Evolutionary conservation across 139 green algal species (phyloP), one percentile per base, ranked within the genome.

Genomic region (Choricystis sp.): DNA sequence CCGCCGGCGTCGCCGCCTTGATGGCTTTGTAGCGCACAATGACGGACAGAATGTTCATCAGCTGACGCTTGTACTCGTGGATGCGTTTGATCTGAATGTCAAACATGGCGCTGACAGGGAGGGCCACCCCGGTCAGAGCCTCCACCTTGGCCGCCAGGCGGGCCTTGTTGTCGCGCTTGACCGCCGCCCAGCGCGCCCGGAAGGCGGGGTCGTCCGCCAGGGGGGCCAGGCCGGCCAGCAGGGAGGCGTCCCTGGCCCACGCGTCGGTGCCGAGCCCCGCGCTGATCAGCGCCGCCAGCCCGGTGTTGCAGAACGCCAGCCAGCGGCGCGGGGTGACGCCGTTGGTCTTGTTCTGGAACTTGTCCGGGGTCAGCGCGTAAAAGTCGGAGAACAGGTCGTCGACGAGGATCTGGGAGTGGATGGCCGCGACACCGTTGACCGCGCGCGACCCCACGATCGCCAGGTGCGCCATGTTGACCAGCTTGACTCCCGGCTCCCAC

Each of bases 321-420:
- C 93, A 99, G 62, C 93, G 84, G 67, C 93, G 83, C 29, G 83
- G 87, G 1, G 93, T 99, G 56, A 99, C 93, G 71, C 92, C 93
- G 74, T 99, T 99, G 72, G 93, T 99, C 82, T 98, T 97, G 88
- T 98, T 99, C 77, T 97, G 91, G 83, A 98, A 98, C 81, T 95
- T 95, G 49, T 81, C 49, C 29, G 75, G 81, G 62, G 69, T 70
- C 30, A 90, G 40, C 61, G 91, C 82, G 62, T 87, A 86, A 71
- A 96, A 96, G 64, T 95, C 82, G 77, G 69, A 83, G 81, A 94
- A 94, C 62, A 92, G 79, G 60, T 86, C 80, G n/a, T 83, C 68
- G 77, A 94, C 94, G 72, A 98, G 91, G 70, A 98, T 94, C 63
- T 96, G 85, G 3, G 73, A 85, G 83, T 97, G 90, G 72, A 97